phyloP scores from a whole-genome alignment of 768 basidiomycete genomes.

The Leccinum sublutescens region DNA sequence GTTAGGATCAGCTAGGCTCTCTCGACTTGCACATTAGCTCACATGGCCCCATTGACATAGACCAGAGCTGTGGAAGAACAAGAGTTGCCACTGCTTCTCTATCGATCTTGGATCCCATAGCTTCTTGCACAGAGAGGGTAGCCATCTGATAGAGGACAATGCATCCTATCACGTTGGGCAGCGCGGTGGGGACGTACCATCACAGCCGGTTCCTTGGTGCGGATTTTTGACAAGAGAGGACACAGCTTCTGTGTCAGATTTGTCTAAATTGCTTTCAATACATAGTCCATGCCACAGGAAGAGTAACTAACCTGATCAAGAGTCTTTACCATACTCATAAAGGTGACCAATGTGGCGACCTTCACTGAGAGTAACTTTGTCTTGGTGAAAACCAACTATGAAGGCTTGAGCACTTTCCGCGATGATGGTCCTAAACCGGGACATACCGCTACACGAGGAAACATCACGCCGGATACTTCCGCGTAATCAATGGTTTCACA shows the following conservation, averaged over 20 bases:
- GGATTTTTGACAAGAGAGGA: slow-evolving; percentile 89
- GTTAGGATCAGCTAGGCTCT: neutral
- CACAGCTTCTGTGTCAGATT: slow-evolving; percentile 95
- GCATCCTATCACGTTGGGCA: neutral
- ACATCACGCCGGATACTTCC: slow-evolving; percentile 86
- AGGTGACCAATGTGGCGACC: slow-evolving; percentile 82
- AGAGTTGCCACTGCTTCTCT: slow-evolving; percentile 88
- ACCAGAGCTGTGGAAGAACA: slow-evolving; percentile 90
- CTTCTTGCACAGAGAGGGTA: slow-evolving; percentile 86
- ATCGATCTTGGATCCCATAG: slow-evolving; percentile 94
- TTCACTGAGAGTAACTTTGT: slow-evolving; percentile 90
- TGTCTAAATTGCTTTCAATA: slow-evolving; percentile 41
- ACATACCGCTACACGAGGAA: slow-evolving; percentile 89
- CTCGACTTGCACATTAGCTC: slow-evolving; percentile 29
- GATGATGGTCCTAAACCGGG: slow-evolving; percentile 7
- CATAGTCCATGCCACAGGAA: neutral
- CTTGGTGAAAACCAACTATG: slow-evolving; percentile 86
- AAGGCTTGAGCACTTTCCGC: slow-evolving; percentile 13
- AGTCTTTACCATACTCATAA: slow-evolving; percentile 84
- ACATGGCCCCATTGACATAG: slow-evolving; percentile 97
- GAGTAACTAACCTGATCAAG: slow-evolving; percentile 68
- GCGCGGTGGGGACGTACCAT: slow-evolving; percentile 54
- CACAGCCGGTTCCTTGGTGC: slow-evolving; percentile 94
- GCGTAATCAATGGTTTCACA: slow-evolving; percentile 96
- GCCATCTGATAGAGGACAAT: slow-evolving; percentile 58